These are phyloP conservation scores for Nevesoporus exiguus DNA, from an alignment of 768 basidiomycete genomes.

Conservation along the genomic window DNA sequence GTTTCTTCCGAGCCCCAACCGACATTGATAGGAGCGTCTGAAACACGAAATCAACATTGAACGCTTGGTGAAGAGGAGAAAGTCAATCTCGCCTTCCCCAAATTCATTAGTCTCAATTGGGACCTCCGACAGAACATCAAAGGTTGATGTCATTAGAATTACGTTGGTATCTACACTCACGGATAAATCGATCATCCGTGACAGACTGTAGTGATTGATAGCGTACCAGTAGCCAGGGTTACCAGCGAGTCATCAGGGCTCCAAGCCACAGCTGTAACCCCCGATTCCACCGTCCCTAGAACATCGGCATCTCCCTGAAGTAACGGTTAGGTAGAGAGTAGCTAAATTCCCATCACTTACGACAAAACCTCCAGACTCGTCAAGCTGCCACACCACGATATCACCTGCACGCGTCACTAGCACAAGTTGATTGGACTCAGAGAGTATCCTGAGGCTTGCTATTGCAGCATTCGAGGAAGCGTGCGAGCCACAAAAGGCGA, in stretches of 20 bases:
- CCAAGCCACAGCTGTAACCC: constrained; percentile 82
- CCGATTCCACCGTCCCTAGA: constrained; percentile 83
- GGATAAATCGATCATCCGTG: background rate
- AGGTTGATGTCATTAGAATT: constrained; percentile 82
- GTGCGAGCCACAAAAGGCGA: constrained; percentile 26
- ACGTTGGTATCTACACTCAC: constrained; percentile 67
- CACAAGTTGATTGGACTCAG: constrained; percentile 66
- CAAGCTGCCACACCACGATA: constrained; percentile 64
- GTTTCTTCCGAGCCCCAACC: constrained; percentile 98
- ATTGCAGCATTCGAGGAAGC: constrained; percentile 38
- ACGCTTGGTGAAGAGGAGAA: background rate
- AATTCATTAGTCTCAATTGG: constrained; percentile 72
- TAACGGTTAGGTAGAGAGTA: constrained; percentile 3
- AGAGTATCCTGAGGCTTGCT: constrained; percentile 62
- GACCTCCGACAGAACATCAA: constrained; percentile 83
- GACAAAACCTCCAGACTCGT: constrained; percentile 40
- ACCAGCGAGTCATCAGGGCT: constrained; percentile 90
- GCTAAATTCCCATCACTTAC: constrained; percentile 34
- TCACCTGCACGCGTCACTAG: constrained; percentile 77
- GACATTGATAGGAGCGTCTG: constrained; percentile 89
- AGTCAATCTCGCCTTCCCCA: constrained; percentile 64
- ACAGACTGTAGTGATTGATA: background rate
- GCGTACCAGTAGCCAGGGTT: constrained; percentile 71
- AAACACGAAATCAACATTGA: constrained; percentile 11
- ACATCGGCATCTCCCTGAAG: constrained; percentile 49